phyloP scores from a whole-genome alignment of 805 yeast species.

The Candida berthetii region DNA sequence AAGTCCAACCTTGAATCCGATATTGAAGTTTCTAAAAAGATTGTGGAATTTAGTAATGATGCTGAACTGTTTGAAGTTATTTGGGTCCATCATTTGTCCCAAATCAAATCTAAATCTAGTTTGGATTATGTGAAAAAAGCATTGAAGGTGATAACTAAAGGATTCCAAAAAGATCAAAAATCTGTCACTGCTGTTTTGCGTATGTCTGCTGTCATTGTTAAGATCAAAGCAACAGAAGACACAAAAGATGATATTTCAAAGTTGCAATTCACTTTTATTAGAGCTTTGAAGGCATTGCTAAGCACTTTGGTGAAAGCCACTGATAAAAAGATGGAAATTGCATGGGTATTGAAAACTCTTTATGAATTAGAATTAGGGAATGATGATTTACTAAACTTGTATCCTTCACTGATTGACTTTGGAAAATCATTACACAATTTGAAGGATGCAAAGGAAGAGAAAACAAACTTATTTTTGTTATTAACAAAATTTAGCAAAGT shows the following conservation, averaged over 20 bases:
- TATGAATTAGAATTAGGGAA: slow-evolving; percentile 11
- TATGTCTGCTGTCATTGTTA: slow-evolving; percentile 6
- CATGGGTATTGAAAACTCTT: slow-evolving; percentile 28
- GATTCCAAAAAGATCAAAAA: not conserved
- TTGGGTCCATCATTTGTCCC: slow-evolving; percentile 30
- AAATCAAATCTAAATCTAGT: slow-evolving; percentile 23
- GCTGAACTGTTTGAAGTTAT: slow-evolving; percentile 27
- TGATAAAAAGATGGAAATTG: not conserved
- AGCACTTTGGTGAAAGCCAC: not conserved
- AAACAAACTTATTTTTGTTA: slow-evolving; percentile 23
- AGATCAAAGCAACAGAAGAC: slow-evolving; percentile 1
- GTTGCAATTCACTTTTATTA: slow-evolving; percentile 1
- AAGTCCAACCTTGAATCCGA: slow-evolving; percentile 46
- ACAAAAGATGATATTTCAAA: not conserved
- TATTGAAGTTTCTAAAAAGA: slow-evolving; percentile 15
- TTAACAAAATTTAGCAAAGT: slow-evolving; percentile 13
- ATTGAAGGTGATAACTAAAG: not conserved
- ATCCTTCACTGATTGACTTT: slow-evolving; percentile 5
- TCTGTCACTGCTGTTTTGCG: no score
- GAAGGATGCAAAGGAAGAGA: slow-evolving; percentile 7
- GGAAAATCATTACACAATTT: slow-evolving; percentile 7
- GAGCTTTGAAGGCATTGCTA: slow-evolving; percentile 3
- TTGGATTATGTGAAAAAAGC: slow-evolving; percentile 16
- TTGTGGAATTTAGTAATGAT: slow-evolving; percentile 12
- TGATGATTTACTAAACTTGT: slow-evolving; percentile 5